Evolutionary conservation across 2,329 filamentous ascomycete genomes (phyloP), one percentile per base, ranked within the genome.

Genomic region (Fusarium virguliforme): DNA sequence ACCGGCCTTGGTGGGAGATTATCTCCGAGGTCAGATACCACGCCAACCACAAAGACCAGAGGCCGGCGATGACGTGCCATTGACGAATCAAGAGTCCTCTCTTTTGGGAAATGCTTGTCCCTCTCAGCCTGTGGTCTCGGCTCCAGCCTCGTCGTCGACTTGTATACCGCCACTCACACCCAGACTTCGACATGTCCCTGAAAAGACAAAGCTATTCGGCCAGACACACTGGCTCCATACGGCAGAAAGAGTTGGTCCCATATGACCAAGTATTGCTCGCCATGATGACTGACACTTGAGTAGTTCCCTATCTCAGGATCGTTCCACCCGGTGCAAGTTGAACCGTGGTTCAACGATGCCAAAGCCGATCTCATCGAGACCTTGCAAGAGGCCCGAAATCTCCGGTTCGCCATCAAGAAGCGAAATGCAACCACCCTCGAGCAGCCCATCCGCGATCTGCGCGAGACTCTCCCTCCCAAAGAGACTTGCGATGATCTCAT

Each of bases 151-250:
- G 13, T 65, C 60, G 3, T 62, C 65, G 13, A 67, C 65, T 38
- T 71, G 70, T 18, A 75, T 76, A 51, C 67, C 63, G 8, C 72
- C 75, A 12, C 62, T 73, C 28, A 64, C 59, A 38, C 73, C 75
- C 28, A 67, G 75, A 38, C 64, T 76, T 18, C 74, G 74, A 13
- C 67, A 75, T 57, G 68, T 76, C 22, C 74, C 74, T 1, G 74
- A 76, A 40, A 76, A 76, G 53, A 75, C 74, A 10, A 76, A 76
- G 55, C 48, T 76, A 7, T 76, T 76, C 43, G 74, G 74, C 18
- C 74, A 76, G 60, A 76, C 74, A 28, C 74, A 76, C 48, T 76
- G 74, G 74, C 65, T 76, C 13, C 74, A 76, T 35, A 75, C 72
- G 5, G 74, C 74, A 57, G 73, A 75, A 43, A 76, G 74, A 55